These are phyloP conservation scores for Akebia trifoliata DNA, from an alignment of 164 flowering plant genomes.

Conservation along the genomic window DNA sequence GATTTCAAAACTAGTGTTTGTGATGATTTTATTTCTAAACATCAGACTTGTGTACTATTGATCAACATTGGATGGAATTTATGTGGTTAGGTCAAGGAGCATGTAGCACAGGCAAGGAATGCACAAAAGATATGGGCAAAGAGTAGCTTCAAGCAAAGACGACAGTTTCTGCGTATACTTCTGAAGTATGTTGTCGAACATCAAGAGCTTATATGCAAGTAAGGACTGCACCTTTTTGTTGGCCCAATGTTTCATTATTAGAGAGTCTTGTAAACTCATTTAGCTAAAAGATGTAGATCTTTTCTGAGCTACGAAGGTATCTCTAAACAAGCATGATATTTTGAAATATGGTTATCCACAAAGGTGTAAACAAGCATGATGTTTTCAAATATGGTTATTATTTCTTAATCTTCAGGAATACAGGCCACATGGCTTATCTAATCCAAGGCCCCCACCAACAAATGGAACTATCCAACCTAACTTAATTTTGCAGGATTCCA, in stretches of 20 bases:
- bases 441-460: neutral
- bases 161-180: slow-evolving; percentile 85
- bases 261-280: neutral
- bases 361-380: too few relatives aligned
- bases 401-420: neutral
- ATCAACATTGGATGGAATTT: neutral
- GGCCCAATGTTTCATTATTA: neutral
- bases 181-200: slow-evolving; percentile 90
- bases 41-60: neutral
- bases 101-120: slow-evolving; percentile 74
- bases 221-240: slow-evolving; percentile 21
- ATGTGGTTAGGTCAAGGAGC: slow-evolving; percentile 69
- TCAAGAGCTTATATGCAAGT: slow-evolving; percentile 99
- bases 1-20: neutral
- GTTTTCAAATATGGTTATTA: too few relatives aligned
- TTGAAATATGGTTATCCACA: too few relatives aligned
- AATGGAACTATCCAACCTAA: neutral
- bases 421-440: neutral
- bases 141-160: slow-evolving; percentile 91
- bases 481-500: too few relatives aligned
- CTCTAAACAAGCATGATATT: too few relatives aligned
- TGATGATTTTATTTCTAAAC: neutral
- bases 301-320: too few relatives aligned
- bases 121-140: slow-evolving; percentile 87
- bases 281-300: too few relatives aligned